Evolutionary conservation across 2,329 filamentous ascomycete species (phyloP), one percentile per base, ranked within the genome.

Genomic region (Huntiella bhutanensis): DNA sequence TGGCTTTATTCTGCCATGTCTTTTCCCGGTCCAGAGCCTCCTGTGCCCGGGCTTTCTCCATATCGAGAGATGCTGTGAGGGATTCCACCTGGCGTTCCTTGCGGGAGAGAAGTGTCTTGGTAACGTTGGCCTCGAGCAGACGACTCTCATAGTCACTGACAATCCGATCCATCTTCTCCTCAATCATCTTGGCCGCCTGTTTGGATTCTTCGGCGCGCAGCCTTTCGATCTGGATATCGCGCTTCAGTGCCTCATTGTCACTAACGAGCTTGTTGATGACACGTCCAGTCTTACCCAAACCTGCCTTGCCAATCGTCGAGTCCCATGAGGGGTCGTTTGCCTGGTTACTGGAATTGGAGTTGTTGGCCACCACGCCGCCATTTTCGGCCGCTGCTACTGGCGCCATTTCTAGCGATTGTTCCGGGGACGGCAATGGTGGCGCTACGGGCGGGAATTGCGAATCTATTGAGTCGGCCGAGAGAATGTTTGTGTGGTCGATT

Each of bases 211-310:
- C 80, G 39, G 78, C 70, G 40, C 70, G 70, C 46, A 80, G 58
- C 15, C 68, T 66, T 59, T 82, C 77, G 48, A 80, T 72, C 55
- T 79, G 68, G 48, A 82, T 66, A 52, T 88, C 82, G 45, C 82
- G 72, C 54, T 82, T 82, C 40, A 88, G 66, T 36, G 77, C 71
- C 56, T 88, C 82, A 54, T 86, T 86, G 57, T 88, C 82, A 45
- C 78, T 77, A 57, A 85, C 82, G 46, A 91, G 70, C 56, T 77
- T 75, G 62, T 91, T 84, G 59, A 91, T 88, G 45, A 85, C 80
- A 33, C 80, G 69, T 6, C 80, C 80, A 7, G 78, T 83, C 64
- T 85, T 85, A 38, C 80, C 80, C 2, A 80, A 63, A 2, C 75
- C 77, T 5, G 78, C 77, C 56, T 79, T 78, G 53, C 78, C 78